Conservation (phyloP, 352 stramenopile genomes). For the Globisporangium spinosum region DNA sequence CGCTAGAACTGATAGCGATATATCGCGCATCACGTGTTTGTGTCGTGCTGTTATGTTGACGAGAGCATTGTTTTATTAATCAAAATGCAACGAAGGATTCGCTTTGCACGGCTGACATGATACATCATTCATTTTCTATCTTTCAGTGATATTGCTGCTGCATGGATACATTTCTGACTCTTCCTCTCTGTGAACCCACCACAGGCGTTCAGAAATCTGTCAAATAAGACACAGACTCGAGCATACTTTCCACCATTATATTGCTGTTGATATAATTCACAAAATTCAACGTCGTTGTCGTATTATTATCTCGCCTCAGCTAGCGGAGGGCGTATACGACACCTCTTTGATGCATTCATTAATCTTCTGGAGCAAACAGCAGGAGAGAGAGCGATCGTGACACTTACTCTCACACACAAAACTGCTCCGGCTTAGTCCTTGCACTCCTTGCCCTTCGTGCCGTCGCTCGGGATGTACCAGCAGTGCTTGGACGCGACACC, state of each 20-base stretch:
- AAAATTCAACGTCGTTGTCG: slow-evolving; percentile 3
- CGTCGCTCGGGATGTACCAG: slow-evolving; percentile 45
- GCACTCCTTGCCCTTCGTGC: slow-evolving; percentile 27
- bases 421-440: slow-evolving; percentile 6
- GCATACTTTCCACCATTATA: not conserved
- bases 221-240: not conserved
- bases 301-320: slow-evolving; percentile 4
- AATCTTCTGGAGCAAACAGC: not conserved
- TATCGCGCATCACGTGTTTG: not conserved
- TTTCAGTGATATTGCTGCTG: not conserved
- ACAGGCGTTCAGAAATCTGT: not conserved
- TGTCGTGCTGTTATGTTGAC: not conserved
- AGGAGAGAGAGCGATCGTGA: not conserved
- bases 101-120: not conserved
- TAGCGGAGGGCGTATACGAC: not conserved
- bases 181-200: not conserved
- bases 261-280: not conserved
- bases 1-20: not conserved
- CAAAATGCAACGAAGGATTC: not conserved
- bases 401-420: slow-evolving; percentile 11
- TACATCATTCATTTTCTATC: not conserved
- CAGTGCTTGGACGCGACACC: slow-evolving; percentile 30
- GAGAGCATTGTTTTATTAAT: not conserved
- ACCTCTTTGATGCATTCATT: not conserved
- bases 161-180: slow-evolving; percentile 6